phyloP scores from a whole-genome alignment of 1,139 yeast genomes.

The Sugiyamaella grinbergsii region DNA sequence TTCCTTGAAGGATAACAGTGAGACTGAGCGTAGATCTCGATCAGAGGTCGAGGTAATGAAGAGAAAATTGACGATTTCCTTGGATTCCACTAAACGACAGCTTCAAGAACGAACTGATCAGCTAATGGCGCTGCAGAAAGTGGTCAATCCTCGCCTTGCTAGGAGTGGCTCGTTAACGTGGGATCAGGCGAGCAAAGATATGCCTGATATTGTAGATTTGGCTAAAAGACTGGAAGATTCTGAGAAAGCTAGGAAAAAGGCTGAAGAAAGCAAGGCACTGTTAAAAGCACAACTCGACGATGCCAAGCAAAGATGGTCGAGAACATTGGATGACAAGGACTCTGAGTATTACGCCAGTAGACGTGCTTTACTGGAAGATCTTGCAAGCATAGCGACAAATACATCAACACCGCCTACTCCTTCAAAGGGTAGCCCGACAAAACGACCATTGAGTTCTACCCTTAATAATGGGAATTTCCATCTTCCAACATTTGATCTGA shows the following conservation, averaged over 20 bases:
- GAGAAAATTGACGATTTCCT: slow-evolving; percentile 34
- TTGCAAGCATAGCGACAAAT: slow-evolving; percentile 27
- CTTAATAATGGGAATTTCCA: slow-evolving; percentile 13
- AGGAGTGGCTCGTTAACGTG: slow-evolving; percentile 27
- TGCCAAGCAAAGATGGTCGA: slow-evolving; percentile 37
- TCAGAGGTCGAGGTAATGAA: slow-evolving; percentile 38
- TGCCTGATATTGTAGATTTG: slow-evolving; percentile 35
- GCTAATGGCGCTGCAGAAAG: slow-evolving; percentile 36
- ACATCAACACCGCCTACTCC: slow-evolving; percentile 24
- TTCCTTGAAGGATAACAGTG: slow-evolving; percentile 31
- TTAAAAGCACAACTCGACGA: slow-evolving; percentile 39
- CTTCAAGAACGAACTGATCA: slow-evolving; percentile 36
- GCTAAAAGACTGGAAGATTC: slow-evolving; percentile 37
- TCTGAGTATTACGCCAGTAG: slow-evolving; percentile 34
- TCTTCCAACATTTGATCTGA: slow-evolving; percentile 11
- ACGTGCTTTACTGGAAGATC: slow-evolving; percentile 34
- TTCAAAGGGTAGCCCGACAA: slow-evolving; percentile 25
- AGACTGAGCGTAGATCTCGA: slow-evolving; percentile 34
- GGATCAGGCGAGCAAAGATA: slow-evolving; percentile 27
- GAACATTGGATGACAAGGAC: slow-evolving; percentile 34
- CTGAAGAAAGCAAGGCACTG: slow-evolving; percentile 37
- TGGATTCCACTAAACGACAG: slow-evolving; percentile 35
- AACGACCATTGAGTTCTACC: slow-evolving; percentile 29
- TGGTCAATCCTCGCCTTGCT: slow-evolving; percentile 30
- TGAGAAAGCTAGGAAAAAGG: slow-evolving; percentile 35